Evolutionary conservation across 1,139 yeast genomes (phyloP).

Genomic region (Taphrina pruni): DNA sequence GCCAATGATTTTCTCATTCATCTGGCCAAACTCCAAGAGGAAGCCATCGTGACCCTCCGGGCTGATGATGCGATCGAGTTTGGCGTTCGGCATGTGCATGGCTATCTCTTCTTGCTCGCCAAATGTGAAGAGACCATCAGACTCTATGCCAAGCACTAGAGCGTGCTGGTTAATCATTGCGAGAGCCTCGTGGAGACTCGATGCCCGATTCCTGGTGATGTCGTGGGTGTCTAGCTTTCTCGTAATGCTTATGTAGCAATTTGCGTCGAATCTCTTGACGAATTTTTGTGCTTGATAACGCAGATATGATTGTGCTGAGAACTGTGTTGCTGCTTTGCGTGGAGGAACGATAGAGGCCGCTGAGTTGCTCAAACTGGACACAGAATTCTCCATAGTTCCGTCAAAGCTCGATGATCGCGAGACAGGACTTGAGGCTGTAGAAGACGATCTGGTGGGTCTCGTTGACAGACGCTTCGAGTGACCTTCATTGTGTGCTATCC

Average conservation of each 20-base stretch:
- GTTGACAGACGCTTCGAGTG: slow-evolving; percentile 51
- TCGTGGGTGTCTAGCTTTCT: slow-evolving; percentile 95
- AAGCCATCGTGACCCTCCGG: slow-evolving; percentile 99
- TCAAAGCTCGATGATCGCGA: slow-evolving; percentile 36
- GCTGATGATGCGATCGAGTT: slow-evolving; percentile 73
- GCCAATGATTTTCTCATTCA: slow-evolving; percentile 70
- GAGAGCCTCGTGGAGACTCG: slow-evolving; percentile 59
- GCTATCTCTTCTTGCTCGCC: slow-evolving; percentile 89
- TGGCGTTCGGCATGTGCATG: slow-evolving; percentile 70
- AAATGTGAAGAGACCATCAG: slow-evolving; percentile 91
- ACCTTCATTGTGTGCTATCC: slow-evolving; percentile 74
- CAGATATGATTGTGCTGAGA: slow-evolving; percentile 92
- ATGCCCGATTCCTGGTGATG: slow-evolving; percentile 77
- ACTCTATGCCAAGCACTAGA: slow-evolving; percentile 81
- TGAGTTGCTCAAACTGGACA: slow-evolving; percentile 19
- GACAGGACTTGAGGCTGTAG: slow-evolving; percentile 22
- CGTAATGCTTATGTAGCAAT: slow-evolving; percentile 91
- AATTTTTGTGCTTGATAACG: slow-evolving; percentile 94
- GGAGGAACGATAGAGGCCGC: slow-evolving; percentile 8
- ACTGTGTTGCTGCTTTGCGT: slow-evolving; percentile 72
- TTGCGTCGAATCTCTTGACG: slow-evolving; percentile 88
- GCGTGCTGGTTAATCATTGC: slow-evolving; percentile 71
- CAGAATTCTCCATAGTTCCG: slow-evolving; percentile 14
- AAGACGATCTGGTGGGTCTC: slow-evolving; percentile 44
- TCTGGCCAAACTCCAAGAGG: slow-evolving; percentile 80